Evolutionary conservation across 805 yeast genomes (phyloP).

Genomic region (Maudiozyma saulgeensis): DNA sequence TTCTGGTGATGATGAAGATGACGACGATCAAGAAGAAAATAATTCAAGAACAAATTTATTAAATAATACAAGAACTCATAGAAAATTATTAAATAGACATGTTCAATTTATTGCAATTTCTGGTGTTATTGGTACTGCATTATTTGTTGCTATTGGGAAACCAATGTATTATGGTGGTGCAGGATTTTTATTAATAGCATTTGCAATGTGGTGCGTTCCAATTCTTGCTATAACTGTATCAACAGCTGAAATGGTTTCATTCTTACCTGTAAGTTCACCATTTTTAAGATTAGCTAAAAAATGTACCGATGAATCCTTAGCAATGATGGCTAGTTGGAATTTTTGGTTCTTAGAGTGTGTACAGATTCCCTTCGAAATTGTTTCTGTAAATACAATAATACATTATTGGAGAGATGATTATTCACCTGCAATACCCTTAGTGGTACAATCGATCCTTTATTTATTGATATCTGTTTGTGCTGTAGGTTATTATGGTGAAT

Average conservation of each 20-base stretch:
- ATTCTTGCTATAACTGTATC: slow-evolving; percentile 57
- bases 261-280: slow-evolving; percentile 68
- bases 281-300: slow-evolving; percentile 66
- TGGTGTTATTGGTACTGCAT: slow-evolving; percentile 74
- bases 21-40: slow-evolving; percentile 5
- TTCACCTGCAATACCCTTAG: slow-evolving; percentile 59
- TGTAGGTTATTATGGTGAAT: slow-evolving; percentile 68
- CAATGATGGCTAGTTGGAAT: slow-evolving; percentile 70
- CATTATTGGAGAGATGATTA: slow-evolving; percentile 77
- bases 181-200: slow-evolving; percentile 54
- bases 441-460: slow-evolving; percentile 55
- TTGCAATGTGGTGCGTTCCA: slow-evolving; percentile 60
- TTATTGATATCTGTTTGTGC: slow-evolving; percentile 60
- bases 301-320: slow-evolving; percentile 67
- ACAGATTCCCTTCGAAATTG: slow-evolving; percentile 74
- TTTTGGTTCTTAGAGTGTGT: slow-evolving; percentile 69
- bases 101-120: slow-evolving; percentile 72
- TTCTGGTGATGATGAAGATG: neutral
- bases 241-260: slow-evolving; percentile 73
- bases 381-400: slow-evolving; percentile 67
- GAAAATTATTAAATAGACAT: slow-evolving; percentile 58
- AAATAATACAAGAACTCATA: slow-evolving; percentile 26
- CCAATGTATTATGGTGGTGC: slow-evolving; percentile 64
- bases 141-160: slow-evolving; percentile 63
- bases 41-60: slow-evolving; percentile 12